Evolutionary conservation across 2,329 filamentous ascomycete genomes (phyloP), one percentile per base, ranked within the genome.

Genomic region (Fusarium verticillioides): DNA sequence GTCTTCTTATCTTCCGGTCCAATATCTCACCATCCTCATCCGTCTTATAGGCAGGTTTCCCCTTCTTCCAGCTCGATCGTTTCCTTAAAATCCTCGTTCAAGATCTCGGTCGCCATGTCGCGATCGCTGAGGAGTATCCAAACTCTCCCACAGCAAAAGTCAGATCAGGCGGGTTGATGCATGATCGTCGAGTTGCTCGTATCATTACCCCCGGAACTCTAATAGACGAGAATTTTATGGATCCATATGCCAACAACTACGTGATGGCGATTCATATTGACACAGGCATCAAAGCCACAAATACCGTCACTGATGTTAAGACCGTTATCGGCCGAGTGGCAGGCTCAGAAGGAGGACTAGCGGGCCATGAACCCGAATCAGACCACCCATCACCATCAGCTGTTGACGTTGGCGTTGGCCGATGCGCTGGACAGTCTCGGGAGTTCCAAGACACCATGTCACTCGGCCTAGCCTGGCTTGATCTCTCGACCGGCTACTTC

Each of bases 161-260:
- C 73, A 96, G 92, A 79, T 88, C 90, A 26, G 94, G 94, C 19
- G 94, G 94, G 7, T 84, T 96, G 72, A 87, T 96, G 85, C 97
- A 96, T 81, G 93, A 97, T 80, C 92, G 96, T 32, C 91, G 87
- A 75, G 94, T 99, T 19, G 90, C 94, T 23, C 91, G 96, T 64
- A 92, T 99, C 75, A 91, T 99, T 78, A 98, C 96, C 2, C 95
- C 96, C 2, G 96, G 96, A 26, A 99, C 96, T 4, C 86, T 99
- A 60, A 97, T 99, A 74, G 96, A 99, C 82, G 96, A 99, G 83
- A 95, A 95, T 77, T 99, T 98, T 81, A 95, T 99, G 86, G 94
- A 98, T 80, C 94, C 95, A 3, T 96, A 93, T 79, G 91, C 94
- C 77, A 98, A 96, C 82, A 98, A 98, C 80, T 99, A 96, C 81